Base-by-base conservation (phyloP, 306 rosid species). In the Quercus glauca region DNA sequence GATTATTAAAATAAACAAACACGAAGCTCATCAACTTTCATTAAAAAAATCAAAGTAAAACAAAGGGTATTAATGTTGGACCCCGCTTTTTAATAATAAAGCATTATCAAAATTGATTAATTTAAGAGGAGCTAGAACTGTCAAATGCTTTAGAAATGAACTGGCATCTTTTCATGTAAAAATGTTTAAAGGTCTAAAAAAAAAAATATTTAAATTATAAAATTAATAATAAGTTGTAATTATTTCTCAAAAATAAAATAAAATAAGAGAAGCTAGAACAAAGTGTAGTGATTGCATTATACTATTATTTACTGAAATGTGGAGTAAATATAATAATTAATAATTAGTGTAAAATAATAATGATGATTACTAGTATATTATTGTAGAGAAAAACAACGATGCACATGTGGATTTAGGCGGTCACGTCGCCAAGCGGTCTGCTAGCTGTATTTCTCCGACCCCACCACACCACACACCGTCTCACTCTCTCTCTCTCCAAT, bases 381-480 rank as follows among this genome's bases (percentile, higher is more conserved):
- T 37, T 1, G 4, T 35, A 2, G 21, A 76, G 10, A 68, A 52
- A 63, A 51, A 51, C 74, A 77, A 65, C 74, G 19, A 6, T 19
- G 73, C 31, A 68, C 74, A 68, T 55, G 74, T 55, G 80, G 74
- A 68, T 18, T 33, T 55, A 20, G 28, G 80, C 67, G 56, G 68
- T 77, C 80, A 77, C 68, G 80, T 55, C 67, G 79, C 53, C 43
- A 64, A 31, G 5, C 55, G 73, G 65, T 68, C 68, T 69, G 68
- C 80, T 20, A 69, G 75, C 80, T 68, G 75, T 77, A 53, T 23
- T 35, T 59, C 28, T 37, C 51, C 57, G 75, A 33, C 69, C 53
- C 74, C 33, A 67, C 72, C 8, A 20, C 52, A 8, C 51, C 72
- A 64, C 72, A 21, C 14, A 26, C 52, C 20, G 1, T 31, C 45